Percentiles rank a stretch among this genome's conserved stretches.
Conservation (phyloP, 108 stramenopile species). For the Skeletonema tropicum region DNA sequence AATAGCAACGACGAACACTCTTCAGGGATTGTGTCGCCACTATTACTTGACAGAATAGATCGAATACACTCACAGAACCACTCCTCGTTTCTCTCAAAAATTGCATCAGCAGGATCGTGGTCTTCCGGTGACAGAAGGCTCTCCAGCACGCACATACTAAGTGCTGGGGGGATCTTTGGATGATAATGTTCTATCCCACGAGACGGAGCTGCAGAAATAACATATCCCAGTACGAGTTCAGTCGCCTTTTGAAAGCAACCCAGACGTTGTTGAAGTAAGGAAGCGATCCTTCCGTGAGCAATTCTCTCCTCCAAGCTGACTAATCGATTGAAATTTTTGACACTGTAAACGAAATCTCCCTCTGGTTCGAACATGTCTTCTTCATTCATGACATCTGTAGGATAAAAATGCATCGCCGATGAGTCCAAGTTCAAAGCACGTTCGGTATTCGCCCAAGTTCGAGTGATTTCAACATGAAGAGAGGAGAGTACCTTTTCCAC, state of each 20-base stretch:
- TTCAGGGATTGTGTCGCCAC: not conserved
- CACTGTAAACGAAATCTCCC: slow-evolving; percentile 16
- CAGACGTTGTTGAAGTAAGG: slow-evolving; percentile 41
- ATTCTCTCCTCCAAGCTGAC: slow-evolving; percentile 62
- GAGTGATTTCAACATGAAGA: slow-evolving; percentile 57
- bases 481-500: slow-evolving; percentile 44
- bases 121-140: slow-evolving; percentile 50
- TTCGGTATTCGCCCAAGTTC: slow-evolving; percentile 61
- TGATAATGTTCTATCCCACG: slow-evolving; percentile 53
- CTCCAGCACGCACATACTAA: slow-evolving; percentile 78
- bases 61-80: slow-evolving; percentile 33
- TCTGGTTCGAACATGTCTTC: not conserved
- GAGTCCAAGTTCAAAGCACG: slow-evolving; percentile 40
- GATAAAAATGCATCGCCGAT: slow-evolving; percentile 47
- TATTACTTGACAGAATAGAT: slow-evolving; percentile 10
- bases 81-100: not conserved
- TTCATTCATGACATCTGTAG: slow-evolving; percentile 7
- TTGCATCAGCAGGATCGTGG: slow-evolving; percentile 16
- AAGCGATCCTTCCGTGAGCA: slow-evolving; percentile 59
- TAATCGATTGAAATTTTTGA: slow-evolving; percentile 59
- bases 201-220: slow-evolving; percentile 62
- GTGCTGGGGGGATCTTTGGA: slow-evolving; percentile 63
- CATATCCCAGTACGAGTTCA: slow-evolving; percentile 56
- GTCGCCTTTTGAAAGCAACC: slow-evolving; percentile 44
- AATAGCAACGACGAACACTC: slow-evolving; percentile 11